Base-by-base conservation (phyloP, 257 asterid species). In the Nicotiana noctiflora region DNA sequence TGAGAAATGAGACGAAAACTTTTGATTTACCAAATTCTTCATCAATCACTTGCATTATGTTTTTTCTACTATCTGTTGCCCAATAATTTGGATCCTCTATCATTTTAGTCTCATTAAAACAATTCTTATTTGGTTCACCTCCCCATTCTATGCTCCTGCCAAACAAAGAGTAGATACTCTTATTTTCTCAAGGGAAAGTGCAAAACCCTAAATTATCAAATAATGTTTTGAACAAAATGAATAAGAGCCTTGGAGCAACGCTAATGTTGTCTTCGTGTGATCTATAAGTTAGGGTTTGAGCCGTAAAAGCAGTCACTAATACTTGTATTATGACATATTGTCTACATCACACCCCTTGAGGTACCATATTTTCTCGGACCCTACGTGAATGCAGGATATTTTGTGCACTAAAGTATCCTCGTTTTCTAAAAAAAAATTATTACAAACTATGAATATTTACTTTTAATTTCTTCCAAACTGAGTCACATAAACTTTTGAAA, bases 1-100 rank as follows among this genome's bases (percentile, higher is more conserved):
- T 90, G 29, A 94, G 87, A 61, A 91, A 80, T 0, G 91, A 81
- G n/a, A 94, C 85, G 15, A 94, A 90, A 76, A 91, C 84, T 32
- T 52, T 62, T 0, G 95, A 80, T 85, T 86, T 87, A 2, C 83
- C 27, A 19, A 90, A 78, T 46, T 46, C 61, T 23, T 46, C 4
- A 46, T 1, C 0, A 46, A 72, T 72, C 61, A 72, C 61, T 49
- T 72, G 61, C 78, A 72, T 72, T 21, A 72, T 49, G 6, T 40
- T 14, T 72, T 72, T 72, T 72, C 78, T 72, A 72, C 78, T 46
- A 49, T 72, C 78, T 72, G 78, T 46, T 72, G 60, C 78, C 78
- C 78, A 72, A 5, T 72, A 72, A 72, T 72, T 72, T 72, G 78
- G 61, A 46, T 72, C 78, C 0, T 72, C 40, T 46, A 46, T 72